Conservation (phyloP, 495 filamentous ascomycete species). For the Penicillium taxi region DNA sequence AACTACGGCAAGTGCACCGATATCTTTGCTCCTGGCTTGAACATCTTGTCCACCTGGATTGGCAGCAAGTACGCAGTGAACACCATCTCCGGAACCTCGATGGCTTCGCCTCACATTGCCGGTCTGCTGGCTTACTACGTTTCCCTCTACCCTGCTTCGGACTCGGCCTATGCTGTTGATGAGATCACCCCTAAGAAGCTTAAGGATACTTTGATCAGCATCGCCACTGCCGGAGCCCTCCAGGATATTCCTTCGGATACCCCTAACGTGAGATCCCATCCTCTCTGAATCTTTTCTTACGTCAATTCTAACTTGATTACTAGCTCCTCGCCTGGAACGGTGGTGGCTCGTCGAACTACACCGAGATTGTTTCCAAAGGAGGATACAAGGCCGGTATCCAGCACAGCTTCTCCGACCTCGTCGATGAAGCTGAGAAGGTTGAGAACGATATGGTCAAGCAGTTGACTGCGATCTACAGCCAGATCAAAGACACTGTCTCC, state of each 20-base stretch:
- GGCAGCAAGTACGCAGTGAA: conserved; percentile 90
- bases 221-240: conserved; percentile 75
- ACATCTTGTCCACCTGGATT: conserved; percentile 97
- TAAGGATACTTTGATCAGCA: conserved; percentile 76
- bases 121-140: conserved; percentile 97
- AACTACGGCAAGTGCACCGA: conserved; percentile 99
- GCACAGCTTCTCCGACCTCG: conserved; percentile 24
- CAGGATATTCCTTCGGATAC: conserved; percentile 80
- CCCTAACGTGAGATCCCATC: conserved; percentile 51
- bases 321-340: conserved; percentile 97
- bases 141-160: conserved; percentile 81
- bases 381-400: conserved; percentile 32
- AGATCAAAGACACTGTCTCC: conserved; percentile 37
- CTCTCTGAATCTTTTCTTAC: not conserved
- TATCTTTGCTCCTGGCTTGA: conserved; percentile 96
- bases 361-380: conserved; percentile 67
- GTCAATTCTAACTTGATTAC: conserved; percentile 32
- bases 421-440: conserved; percentile 32
- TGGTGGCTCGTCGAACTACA: conserved; percentile 86
- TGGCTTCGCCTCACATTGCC: conserved; percentile 96
- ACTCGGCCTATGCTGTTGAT: conserved; percentile 83
- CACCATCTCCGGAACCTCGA: conserved; percentile 98
- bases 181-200: conserved; percentile 89
- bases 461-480: conserved; percentile 41
- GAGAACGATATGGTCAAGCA: conserved; percentile 29